phyloP scores from a whole-genome alignment of 441 rosid genomes.

The Arabidopsis lyrata region DNA sequence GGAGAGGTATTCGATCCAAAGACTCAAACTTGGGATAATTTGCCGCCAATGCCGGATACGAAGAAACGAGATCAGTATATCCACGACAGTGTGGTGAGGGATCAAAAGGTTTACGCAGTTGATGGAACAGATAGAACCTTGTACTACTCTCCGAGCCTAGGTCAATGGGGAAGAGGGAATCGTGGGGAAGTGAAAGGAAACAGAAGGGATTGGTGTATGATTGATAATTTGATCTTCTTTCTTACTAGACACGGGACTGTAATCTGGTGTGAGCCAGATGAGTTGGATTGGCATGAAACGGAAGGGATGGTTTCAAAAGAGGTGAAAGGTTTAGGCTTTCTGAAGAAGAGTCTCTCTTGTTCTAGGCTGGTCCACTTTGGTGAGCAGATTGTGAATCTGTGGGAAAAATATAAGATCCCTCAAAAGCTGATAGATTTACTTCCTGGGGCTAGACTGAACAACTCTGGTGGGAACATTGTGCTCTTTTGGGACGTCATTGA shows the following conservation, averaged over 20 bases:
- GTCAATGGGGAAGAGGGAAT: neutral
- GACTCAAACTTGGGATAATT: neutral
- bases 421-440: neutral
- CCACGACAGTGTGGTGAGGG: too few species aligned
- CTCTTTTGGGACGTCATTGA: conserved; percentile 16
- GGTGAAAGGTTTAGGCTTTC: conserved; percentile 7
- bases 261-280: conserved; percentile 7
- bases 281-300: neutral
- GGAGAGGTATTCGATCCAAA: conserved; percentile 19
- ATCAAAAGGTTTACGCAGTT: too few species aligned
- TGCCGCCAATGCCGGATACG: too few species aligned
- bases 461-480: conserved; percentile 28
- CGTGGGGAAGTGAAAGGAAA: neutral
- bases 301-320: neutral
- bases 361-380: conserved; percentile 15
- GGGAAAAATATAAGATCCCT: too few species aligned
- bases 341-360: neutral
- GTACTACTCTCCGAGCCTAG: neutral
- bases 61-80: too few species aligned
- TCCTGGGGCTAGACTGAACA: conserved; percentile 15
- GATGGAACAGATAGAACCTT: too few species aligned
- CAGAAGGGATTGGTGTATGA: neutral
- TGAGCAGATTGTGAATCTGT: neutral
- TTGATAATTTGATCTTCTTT: neutral
- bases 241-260: neutral